Conservation (phyloP, 31 red algal species). For the Porphyra umbilicalis region DNA sequence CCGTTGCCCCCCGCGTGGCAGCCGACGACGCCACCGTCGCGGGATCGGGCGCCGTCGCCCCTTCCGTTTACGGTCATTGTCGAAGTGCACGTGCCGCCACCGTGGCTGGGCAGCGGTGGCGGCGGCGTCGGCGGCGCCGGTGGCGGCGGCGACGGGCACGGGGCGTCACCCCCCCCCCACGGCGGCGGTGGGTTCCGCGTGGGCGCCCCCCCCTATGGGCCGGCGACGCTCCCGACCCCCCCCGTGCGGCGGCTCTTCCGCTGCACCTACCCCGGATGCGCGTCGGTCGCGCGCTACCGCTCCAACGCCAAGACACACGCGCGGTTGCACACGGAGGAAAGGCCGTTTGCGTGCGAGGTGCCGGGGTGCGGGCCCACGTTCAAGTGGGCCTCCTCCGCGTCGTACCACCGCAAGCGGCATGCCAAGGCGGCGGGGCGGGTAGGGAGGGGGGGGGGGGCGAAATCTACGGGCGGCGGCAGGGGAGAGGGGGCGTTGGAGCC, state of each 20-base stretch:
- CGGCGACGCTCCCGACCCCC: constrained; percentile 11
- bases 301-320: constrained; percentile 72
- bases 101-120: no score
- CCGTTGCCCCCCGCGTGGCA: background rate
- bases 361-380: constrained; percentile 42
- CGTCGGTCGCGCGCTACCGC: constrained; percentile 25
- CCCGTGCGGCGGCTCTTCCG: constrained; percentile 29
- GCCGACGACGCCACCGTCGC: background rate
- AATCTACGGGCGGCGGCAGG: no score
- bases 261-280: constrained; percentile 42
- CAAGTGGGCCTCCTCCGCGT: constrained; percentile 41
- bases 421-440: background rate
- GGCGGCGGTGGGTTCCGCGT: background rate
- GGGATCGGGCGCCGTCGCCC: background rate
- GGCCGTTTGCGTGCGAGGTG: constrained; percentile 55
- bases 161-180: no score
- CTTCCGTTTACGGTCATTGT: background rate
- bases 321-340: constrained; percentile 82
- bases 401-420: constrained; percentile 28
- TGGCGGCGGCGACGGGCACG: no score
- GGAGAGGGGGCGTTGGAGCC: no score
- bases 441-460: no score
- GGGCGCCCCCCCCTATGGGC: no score
- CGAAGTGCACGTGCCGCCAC: no score
- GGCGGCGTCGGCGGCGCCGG: background rate